Evolutionary conservation across 2,329 filamentous ascomycete species (phyloP).

Genomic region (Emergomyces orientalis): DNA sequence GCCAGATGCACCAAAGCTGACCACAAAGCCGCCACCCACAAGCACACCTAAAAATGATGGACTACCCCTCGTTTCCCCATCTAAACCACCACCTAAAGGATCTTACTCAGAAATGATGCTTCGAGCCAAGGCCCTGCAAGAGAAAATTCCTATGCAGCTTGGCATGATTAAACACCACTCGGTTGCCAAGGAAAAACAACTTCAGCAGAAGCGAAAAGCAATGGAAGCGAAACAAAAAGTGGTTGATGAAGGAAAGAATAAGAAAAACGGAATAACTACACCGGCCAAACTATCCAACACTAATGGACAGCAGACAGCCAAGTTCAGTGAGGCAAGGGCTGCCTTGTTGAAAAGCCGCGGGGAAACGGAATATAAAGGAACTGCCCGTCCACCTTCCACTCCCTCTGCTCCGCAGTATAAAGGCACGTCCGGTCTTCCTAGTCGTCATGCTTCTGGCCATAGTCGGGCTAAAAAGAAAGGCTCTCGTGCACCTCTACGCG

Average conservation of each 20-base stretch:
- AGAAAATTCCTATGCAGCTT: slow-evolving; percentile 37
- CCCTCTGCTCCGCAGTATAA: slow-evolving; percentile 28
- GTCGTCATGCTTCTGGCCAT: slow-evolving; percentile 20
- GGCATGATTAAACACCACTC: slow-evolving; percentile 50
- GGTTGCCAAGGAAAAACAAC: slow-evolving; percentile 47
- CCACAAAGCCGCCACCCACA: slow-evolving; percentile 15
- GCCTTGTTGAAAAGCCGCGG: slow-evolving; percentile 27
- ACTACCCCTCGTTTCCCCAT: slow-evolving; percentile 18
- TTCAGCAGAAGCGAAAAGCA: slow-evolving; percentile 42
- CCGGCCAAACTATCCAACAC: slow-evolving; percentile 14
- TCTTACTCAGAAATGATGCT: slow-evolving; percentile 52
- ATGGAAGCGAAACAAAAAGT: slow-evolving; percentile 35
- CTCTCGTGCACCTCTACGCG: slow-evolving; percentile 21
- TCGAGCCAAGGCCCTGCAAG: slow-evolving; percentile 47
- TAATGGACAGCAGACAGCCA: slow-evolving; percentile 15
- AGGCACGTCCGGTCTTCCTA: slow-evolving; percentile 34
- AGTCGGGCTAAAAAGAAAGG: slow-evolving; percentile 1
- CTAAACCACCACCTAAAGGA: slow-evolving; percentile 45
- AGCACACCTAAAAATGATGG: slow-evolving; percentile 6
- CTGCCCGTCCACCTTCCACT: slow-evolving; percentile 19
- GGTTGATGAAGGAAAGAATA: slow-evolving; percentile 27
- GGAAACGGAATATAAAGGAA: slow-evolving; percentile 31
- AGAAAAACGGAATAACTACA: slow-evolving; percentile 19
- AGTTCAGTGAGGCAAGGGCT: slow-evolving; percentile 17
- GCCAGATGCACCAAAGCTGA: background rate